A percentile compares a stretch with the other conserved stretches of the same genome.
Conservation (phyloP, 1,284 basidiomycete species). For the Grifola frondosa region DNA sequence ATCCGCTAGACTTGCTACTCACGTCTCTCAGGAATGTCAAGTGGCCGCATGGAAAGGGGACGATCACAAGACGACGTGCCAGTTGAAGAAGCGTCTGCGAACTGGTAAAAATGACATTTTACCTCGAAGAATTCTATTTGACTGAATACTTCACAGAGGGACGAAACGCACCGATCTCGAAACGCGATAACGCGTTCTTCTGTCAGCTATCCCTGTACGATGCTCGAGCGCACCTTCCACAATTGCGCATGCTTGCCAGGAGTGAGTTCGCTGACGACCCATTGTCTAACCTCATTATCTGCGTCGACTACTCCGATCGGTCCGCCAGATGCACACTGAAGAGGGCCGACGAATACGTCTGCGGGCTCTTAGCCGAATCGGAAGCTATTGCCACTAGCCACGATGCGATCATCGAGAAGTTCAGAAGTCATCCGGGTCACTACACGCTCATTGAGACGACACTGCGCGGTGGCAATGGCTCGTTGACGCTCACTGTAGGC, state of each 20-base stretch:
- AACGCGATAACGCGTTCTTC: slow-evolving; percentile 35
- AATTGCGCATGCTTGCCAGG: slow-evolving; percentile 28
- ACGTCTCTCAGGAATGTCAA: slow-evolving; percentile 35
- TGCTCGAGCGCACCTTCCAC: slow-evolving; percentile 28
- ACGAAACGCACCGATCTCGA: slow-evolving; percentile 32
- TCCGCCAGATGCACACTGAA: slow-evolving; percentile 29
- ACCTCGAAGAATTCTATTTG: too few relatives aligned
- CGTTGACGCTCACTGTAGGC: slow-evolving; percentile 26
- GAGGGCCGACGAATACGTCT: slow-evolving; percentile 27
- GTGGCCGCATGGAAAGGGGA: slow-evolving; percentile 36
- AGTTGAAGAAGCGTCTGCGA: slow-evolving; percentile 37
- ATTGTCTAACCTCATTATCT: slow-evolving; percentile 28
- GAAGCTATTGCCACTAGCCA: slow-evolving; percentile 34
- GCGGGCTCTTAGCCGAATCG: slow-evolving; percentile 17
- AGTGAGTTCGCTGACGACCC: slow-evolving; percentile 26
- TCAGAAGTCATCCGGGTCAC: slow-evolving; percentile 31
- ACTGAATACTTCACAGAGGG: slow-evolving; percentile 31
- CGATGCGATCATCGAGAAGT: slow-evolving; percentile 37
- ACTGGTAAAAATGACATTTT: slow-evolving; percentile 26
- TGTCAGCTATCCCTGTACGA: slow-evolving; percentile 36
- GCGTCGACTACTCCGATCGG: slow-evolving; percentile 34
- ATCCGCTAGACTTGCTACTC: too few relatives aligned
- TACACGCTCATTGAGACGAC: slow-evolving; percentile 36
- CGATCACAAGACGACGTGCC: slow-evolving; percentile 38
- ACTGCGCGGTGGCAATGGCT: slow-evolving; percentile 28